phyloP scores from a whole-genome alignment of 331 rosid species.

The Acacia pycnantha region DNA sequence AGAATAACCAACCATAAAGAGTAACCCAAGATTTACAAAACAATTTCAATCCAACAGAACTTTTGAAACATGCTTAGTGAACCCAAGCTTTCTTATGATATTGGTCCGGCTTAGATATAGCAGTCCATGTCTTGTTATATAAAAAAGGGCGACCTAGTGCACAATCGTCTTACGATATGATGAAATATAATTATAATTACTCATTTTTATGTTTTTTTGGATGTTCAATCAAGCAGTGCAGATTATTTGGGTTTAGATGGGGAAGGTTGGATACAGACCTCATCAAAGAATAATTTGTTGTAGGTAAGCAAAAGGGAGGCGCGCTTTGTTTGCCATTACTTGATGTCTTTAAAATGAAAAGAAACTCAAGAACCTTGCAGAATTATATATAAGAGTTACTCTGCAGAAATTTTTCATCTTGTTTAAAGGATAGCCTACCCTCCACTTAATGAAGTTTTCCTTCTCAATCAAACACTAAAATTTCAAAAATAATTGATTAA shows the following conservation, averaged over 20 bases:
- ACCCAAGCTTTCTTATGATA: neutral
- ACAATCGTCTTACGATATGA: neutral
- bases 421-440: neutral
- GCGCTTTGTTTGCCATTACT: neutral
- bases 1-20: conserved; percentile 6
- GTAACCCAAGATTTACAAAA: neutral
- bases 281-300: neutral
- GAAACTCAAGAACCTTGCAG: neutral
- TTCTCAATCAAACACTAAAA: neutral
- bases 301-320: neutral
- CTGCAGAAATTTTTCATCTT: neutral
- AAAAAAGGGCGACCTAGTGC: too few relatives aligned
- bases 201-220: neutral
- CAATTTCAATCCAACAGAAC: neutral
- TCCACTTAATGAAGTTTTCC: neutral
- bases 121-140: neutral
- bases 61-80: neutral
- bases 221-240: neutral
- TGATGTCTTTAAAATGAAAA: neutral
- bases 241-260: neutral
- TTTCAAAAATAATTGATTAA: neutral
- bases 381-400: neutral
- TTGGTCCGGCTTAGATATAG: neutral
- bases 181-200: neutral
- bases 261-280: neutral